Evolutionary conservation across 2,329 filamentous ascomycete species (phyloP).

Genomic region (Fusarium sambucinum): DNA sequence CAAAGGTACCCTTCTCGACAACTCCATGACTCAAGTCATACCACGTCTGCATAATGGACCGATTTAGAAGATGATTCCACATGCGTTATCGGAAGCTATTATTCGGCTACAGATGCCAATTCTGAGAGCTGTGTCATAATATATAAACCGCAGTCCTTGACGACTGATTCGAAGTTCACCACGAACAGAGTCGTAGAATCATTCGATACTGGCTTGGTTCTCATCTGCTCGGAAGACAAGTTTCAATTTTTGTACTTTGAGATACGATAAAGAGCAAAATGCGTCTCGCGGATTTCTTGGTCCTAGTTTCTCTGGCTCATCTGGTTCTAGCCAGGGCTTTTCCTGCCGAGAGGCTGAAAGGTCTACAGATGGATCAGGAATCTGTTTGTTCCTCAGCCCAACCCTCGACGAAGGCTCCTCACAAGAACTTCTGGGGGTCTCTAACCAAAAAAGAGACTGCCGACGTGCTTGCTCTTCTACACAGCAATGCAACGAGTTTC

Average conservation of each 20-base stretch:
- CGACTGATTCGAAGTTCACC: too few species aligned
- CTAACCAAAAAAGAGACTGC: not conserved
- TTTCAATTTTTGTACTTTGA: not conserved
- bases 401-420: not conserved
- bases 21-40: not conserved
- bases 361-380: not conserved
- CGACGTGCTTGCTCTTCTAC: constrained; percentile 4
- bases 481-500: not conserved
- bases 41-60: not conserved
- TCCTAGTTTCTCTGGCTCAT: not conserved
- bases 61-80: not conserved
- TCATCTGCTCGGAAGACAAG: not conserved
- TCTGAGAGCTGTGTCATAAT: not conserved
- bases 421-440: constrained; percentile 17
- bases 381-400: not conserved
- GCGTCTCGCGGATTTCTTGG: not conserved
- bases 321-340: not conserved
- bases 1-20: too few species aligned
- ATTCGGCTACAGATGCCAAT: not conserved
- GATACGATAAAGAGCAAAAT: not conserved
- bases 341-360: not conserved
- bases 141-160: not conserved
- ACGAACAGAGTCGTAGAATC: not conserved
- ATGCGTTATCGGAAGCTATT: not conserved
- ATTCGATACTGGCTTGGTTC: not conserved